phyloP scores from a whole-genome alignment of 495 filamentous ascomycete species.

The Neurospora sp. region DNA sequence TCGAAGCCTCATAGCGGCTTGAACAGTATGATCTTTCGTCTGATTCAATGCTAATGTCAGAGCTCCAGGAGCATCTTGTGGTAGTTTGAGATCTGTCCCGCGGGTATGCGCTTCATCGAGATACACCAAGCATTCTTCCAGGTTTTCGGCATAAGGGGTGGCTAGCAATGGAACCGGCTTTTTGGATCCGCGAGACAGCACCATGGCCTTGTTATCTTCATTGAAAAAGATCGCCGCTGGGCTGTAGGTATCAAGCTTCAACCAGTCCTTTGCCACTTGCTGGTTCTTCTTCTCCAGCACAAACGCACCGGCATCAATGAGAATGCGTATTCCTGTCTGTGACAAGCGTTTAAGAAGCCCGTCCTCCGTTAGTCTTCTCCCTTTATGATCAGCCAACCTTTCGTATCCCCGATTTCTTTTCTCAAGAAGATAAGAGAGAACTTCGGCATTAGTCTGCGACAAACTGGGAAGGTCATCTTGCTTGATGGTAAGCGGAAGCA shows the following conservation, averaged over 20 bases:
- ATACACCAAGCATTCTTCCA: slow-evolving; percentile 34
- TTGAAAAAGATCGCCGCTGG: slow-evolving; percentile 27
- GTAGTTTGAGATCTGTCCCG: slow-evolving; percentile 40
- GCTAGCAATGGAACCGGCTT: slow-evolving; percentile 20
- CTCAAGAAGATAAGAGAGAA: slow-evolving; percentile 11
- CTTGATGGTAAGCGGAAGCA: slow-evolving; percentile 42
- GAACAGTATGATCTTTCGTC: slow-evolving; percentile 40
- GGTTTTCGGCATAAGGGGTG: slow-evolving; percentile 32
- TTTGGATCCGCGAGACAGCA: slow-evolving; percentile 18
- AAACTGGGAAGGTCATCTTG: slow-evolving; percentile 40
- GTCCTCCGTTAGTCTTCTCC: slow-evolving; percentile 28
- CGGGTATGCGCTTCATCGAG: slow-evolving; percentile 40
- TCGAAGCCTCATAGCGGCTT: slow-evolving; percentile 24
- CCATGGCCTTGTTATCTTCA: slow-evolving; percentile 28
- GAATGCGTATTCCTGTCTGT: slow-evolving; percentile 21
- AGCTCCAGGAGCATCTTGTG: slow-evolving; percentile 26
- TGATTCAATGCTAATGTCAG: slow-evolving; percentile 37
- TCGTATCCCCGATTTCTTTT: not conserved
- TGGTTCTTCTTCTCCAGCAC: slow-evolving; percentile 37
- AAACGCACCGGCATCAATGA: slow-evolving; percentile 44
- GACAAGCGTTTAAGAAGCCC: slow-evolving; percentile 22
- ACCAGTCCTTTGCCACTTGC: slow-evolving; percentile 36
- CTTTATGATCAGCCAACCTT: not conserved
- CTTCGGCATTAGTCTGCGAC: slow-evolving; percentile 43
- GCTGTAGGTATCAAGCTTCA: slow-evolving; percentile 23